phyloP scores from a whole-genome alignment of 1,284 basidiomycete genomes.

The Trichosporon sp. region DNA sequence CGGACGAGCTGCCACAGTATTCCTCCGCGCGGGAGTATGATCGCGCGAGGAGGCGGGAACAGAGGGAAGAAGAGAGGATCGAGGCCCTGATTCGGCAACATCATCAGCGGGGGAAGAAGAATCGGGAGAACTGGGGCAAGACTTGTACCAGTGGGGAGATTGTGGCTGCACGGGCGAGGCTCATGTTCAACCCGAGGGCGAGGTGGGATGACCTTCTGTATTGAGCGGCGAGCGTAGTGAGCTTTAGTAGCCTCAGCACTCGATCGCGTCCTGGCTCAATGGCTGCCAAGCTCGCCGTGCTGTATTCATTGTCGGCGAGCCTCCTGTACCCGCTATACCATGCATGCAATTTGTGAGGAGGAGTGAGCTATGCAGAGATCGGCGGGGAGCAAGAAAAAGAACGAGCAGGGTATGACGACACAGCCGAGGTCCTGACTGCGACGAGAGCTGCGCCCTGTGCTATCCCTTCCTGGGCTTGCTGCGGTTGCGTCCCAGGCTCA shows the following conservation, averaged over 20 bases:
- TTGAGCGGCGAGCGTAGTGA: not conserved
- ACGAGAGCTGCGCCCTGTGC: not conserved
- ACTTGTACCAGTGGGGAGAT: not conserved
- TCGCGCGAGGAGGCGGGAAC: not conserved
- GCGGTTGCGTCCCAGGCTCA: too few species aligned
- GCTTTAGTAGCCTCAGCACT: not conserved
- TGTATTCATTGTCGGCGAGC: not conserved
- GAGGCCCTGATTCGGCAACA: not conserved
- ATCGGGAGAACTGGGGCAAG: conserved; percentile 1
- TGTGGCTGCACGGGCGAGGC: not conserved
- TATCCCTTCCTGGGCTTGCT: not conserved
- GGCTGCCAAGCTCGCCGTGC: too few species aligned
- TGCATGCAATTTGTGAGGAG: not conserved
- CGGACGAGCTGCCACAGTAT: not conserved
- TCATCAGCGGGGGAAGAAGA: not conserved
- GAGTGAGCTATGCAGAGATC: not conserved
- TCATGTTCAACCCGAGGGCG: conserved; percentile 13
- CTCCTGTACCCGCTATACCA: not conserved
- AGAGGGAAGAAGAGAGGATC: not conserved
- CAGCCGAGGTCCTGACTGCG: not conserved
- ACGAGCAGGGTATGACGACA: not conserved
- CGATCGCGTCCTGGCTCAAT: too few species aligned
- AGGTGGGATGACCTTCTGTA: conserved; percentile 10
- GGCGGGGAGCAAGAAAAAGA: not conserved
- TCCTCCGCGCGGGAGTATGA: not conserved